Evolutionary conservation across 345 rosid genomes (phyloP).

Genomic region (Eucalyptus brandiana): DNA sequence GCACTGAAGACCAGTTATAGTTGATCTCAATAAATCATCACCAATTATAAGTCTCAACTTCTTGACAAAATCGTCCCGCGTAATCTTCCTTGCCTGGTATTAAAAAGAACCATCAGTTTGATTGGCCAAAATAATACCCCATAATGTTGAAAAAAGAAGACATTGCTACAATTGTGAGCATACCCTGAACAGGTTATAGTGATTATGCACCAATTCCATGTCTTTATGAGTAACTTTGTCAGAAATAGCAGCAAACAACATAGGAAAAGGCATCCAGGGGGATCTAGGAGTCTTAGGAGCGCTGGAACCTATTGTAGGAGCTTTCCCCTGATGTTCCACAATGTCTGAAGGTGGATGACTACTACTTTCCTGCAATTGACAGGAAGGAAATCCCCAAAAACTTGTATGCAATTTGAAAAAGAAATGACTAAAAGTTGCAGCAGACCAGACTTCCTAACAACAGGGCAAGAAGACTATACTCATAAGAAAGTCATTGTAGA

Average conservation of each 20-base stretch:
- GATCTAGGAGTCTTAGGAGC: conserved; percentile 54
- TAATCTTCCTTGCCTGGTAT: conserved; percentile 47
- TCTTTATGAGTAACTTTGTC: conserved; percentile 37
- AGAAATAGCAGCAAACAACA: conserved; percentile 79
- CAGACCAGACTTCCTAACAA: not conserved
- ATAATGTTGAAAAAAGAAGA: not conserved
- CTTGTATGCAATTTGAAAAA: not conserved
- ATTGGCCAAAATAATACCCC: not conserved
- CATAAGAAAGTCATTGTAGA: not conserved
- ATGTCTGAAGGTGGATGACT: conserved; percentile 11
- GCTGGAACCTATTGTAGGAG: conserved; percentile 51
- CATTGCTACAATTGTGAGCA: not conserved
- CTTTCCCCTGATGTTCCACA: conserved; percentile 36
- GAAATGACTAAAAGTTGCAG: not conserved
- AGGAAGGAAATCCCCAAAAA: not conserved
- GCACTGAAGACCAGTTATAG: conserved; percentile 65
- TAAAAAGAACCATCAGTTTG: not conserved
- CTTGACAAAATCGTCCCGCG: conserved; percentile 58
- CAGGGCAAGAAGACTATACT: not conserved
- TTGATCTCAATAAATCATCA: conserved; percentile 60
- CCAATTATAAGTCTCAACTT: conserved; percentile 65
- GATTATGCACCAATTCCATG: conserved; percentile 39
- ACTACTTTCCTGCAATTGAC: not conserved
- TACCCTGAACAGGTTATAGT: conserved; percentile 68
- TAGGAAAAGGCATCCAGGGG: conserved; percentile 94